A percentile compares a stretch with the other conserved stretches of the same genome.
Evolutionary conservation across 2,329 filamentous ascomycete genomes (phyloP).

Genomic region (Talaromyces albobiverticillius): DNA sequence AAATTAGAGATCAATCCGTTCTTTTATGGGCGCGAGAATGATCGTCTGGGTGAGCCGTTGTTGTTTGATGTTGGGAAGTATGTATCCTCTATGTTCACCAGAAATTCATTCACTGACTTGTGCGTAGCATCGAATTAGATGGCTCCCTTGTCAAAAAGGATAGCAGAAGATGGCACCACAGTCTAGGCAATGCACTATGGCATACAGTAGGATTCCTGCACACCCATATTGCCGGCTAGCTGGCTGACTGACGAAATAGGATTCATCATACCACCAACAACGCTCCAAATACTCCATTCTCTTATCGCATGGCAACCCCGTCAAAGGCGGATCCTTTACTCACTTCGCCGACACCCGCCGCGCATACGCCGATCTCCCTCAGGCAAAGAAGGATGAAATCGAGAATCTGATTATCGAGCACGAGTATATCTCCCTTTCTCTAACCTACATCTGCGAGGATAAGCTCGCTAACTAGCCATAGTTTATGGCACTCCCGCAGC

Average conservation of each 20-base stretch:
- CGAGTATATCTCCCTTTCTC: conserved; percentile 13
- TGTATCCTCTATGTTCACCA: not conserved
- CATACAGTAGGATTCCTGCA: conserved; percentile 18
- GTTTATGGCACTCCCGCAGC: conserved; percentile 23
- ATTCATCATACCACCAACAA: conserved; percentile 27
- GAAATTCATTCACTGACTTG: not conserved
- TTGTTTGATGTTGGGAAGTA: conserved; percentile 25
- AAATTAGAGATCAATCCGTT: conserved; percentile 26
- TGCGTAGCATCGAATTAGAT: conserved; percentile 18
- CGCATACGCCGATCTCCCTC: conserved; percentile 20
- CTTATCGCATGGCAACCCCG: conserved; percentile 20
- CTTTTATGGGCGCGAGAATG: conserved; percentile 24
- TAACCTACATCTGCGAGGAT: too few species aligned
- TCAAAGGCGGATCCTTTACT: conserved; percentile 20
- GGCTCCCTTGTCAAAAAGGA: conserved; percentile 19
- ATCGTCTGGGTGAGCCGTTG: conserved; percentile 22
- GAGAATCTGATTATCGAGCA: conserved; percentile 19
- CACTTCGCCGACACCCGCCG: conserved; percentile 23
- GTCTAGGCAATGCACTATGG: conserved; percentile 26
- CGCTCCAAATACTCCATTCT: conserved; percentile 26
- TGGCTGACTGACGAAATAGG: conserved; percentile 11
- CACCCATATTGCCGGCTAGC: not conserved
- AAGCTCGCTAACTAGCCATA: too few species aligned
- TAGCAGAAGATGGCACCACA: conserved; percentile 23
- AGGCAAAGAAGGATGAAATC: conserved; percentile 16